phyloP scores from a whole-genome alignment of 805 yeast genomes.

The Suhomyces prunicola region DNA sequence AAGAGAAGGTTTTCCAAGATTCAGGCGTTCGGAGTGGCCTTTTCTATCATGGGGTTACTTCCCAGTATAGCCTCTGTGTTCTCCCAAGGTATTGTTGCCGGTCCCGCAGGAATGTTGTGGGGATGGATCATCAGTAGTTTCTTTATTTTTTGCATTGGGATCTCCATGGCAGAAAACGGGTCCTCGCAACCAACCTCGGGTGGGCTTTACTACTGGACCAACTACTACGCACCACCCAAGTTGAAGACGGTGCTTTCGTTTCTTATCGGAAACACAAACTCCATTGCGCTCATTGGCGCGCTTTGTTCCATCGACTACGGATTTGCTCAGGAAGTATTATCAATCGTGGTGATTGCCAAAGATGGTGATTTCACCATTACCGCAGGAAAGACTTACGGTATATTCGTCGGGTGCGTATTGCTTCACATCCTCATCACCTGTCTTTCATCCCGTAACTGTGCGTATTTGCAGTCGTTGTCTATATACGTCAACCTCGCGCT shows the following conservation, averaged over 20 bases:
- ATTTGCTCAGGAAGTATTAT: slow-evolving; percentile 25
- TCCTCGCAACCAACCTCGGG: slow-evolving; percentile 30
- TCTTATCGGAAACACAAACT: slow-evolving; percentile 27
- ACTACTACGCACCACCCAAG: slow-evolving; percentile 26
- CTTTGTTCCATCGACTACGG: slow-evolving; percentile 30
- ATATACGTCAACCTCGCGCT: slow-evolving; percentile 21
- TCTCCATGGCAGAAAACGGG: slow-evolving; percentile 27
- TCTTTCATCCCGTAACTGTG: slow-evolving; percentile 20
- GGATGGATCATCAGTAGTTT: slow-evolving; percentile 29
- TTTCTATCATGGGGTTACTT: slow-evolving; percentile 33
- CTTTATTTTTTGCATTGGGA: slow-evolving; percentile 25
- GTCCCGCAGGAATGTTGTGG: slow-evolving; percentile 31
- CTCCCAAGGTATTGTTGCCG: slow-evolving; percentile 23
- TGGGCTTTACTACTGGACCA: slow-evolving; percentile 36
- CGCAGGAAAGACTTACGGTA: slow-evolving; percentile 26
- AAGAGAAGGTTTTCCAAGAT: slow-evolving; percentile 25
- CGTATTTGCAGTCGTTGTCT: slow-evolving; percentile 26
- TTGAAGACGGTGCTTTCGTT: slow-evolving; percentile 21
- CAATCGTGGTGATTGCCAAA: slow-evolving; percentile 25
- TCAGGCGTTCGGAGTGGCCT: slow-evolving; percentile 35
- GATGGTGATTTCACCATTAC: slow-evolving; percentile 30
- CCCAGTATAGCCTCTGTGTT: slow-evolving; percentile 28
- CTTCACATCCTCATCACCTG: slow-evolving; percentile 23
- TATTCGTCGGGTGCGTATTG: slow-evolving; percentile 28
- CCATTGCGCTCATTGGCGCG: slow-evolving; percentile 31